A percentile compares a stretch with the other conserved stretches of the same genome.
Evolutionary conservation across 768 basidiomycete species (phyloP).

Genomic region (Psilocybe cubensis): DNA sequence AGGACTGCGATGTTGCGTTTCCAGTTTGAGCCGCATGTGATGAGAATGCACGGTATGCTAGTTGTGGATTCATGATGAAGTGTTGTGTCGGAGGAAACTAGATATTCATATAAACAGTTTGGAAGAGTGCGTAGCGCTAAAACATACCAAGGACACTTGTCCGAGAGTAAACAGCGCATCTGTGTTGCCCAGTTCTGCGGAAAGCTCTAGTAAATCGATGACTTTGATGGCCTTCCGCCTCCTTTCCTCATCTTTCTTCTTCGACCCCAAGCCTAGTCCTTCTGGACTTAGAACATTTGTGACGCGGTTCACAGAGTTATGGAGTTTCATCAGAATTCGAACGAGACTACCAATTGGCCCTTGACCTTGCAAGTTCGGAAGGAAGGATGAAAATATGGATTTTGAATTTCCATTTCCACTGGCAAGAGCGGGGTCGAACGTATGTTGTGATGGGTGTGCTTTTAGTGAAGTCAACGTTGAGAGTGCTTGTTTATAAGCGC

Average conservation of each 20-base stretch:
- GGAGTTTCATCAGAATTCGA: conserved; percentile 69
- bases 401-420: conserved; percentile 43
- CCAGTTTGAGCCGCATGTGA: conserved; percentile 72
- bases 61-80: conserved; percentile 61
- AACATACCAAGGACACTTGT: conserved; percentile 66
- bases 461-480: conserved; percentile 67
- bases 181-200: conserved; percentile 74
- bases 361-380: conserved; percentile 77
- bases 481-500: conserved; percentile 79
- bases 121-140: background rate
- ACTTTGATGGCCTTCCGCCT: conserved; percentile 79
- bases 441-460: conserved; percentile 57
- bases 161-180: conserved; percentile 76
- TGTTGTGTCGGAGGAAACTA: conserved; percentile 78
- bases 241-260: conserved; percentile 68
- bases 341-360: conserved; percentile 74
- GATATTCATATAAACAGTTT: background rate
- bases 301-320: conserved; percentile 56
- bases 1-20: conserved; percentile 85
- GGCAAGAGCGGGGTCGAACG: conserved; percentile 55
- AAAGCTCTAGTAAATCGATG: conserved; percentile 78
- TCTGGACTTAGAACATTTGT: conserved; percentile 44
- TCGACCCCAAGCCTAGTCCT: conserved; percentile 41
- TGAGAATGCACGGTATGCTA: conserved; percentile 66
- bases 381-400: conserved; percentile 64